Evolutionary conservation across 2,329 filamentous ascomycete species (phyloP), one percentile per base, ranked within the genome.

Genomic region (Samsoniella hepiali): DNA sequence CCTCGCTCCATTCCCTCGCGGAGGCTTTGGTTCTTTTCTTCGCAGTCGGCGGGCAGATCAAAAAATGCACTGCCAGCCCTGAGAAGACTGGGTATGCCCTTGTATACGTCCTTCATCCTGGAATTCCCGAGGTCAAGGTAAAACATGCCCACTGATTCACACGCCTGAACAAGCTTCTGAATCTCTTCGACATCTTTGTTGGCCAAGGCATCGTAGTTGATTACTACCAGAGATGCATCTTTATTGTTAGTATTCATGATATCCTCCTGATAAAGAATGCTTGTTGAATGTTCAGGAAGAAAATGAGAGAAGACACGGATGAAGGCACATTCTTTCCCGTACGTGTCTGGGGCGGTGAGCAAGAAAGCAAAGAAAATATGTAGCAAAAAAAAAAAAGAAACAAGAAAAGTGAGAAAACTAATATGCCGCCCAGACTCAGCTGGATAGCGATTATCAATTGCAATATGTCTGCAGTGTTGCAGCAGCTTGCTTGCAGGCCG

Each of bases 1-100:
- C 59, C 59, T 56, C 59, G 50, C 49, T 62, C 59, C 59, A 62
- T 62, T 6, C 59, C 59, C 42, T 62, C 40, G 17, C 59, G 44
- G n/a, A 62, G 27, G 22, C 59, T 56, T 56, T 56, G 59, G 10
- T 22, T 50, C 32, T 62, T 62, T 49, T 62, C 59, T n/a, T 62
- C 59, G 3, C 22, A 62, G 27, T 55, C 40, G 40, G 38, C 17
- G 22, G 59, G 59, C 17, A 62, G 42, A 4, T 38, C 29, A 1
- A 62, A 62, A 27, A 62, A 62, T 13, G 29, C 59, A 36, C 34
- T 32, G 9, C 50, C 59, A n/a, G 59, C 51, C 32, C 32, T 2
- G 17, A 62, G 13, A 2, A 62, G 38, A 6, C 15, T 49, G 3
- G 59, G 59, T 49, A 62, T 49, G 34, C 27, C 53, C 15, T 56